Percentiles rank a stretch among this genome's conserved stretches.
phyloP scores from a whole-genome alignment of 352 stramenopile genomes.

The Lagenidium sp. region DNA sequence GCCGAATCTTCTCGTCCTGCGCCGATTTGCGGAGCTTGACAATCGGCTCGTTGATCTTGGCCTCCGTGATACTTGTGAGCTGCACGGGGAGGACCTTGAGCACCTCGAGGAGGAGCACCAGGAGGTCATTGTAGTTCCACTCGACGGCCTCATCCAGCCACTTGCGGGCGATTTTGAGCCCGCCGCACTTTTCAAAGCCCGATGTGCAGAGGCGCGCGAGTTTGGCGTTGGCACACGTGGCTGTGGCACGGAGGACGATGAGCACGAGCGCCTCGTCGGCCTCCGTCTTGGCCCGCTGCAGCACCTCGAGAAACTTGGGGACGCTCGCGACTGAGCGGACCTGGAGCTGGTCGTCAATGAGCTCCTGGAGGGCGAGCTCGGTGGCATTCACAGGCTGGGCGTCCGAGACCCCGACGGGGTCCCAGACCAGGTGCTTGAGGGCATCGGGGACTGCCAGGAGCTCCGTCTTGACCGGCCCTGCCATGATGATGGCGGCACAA shows the following conservation, averaged over 20 bases:
- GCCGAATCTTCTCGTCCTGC: conserved; percentile 69
- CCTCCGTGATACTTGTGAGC: conserved; percentile 83
- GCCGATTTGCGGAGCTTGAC: conserved; percentile 78
- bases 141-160: conserved; percentile 74
- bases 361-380: conserved; percentile 35
- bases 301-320: conserved; percentile 44
- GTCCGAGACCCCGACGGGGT: conserved; percentile 7
- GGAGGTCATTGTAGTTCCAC: conserved; percentile 73
- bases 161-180: conserved; percentile 60
- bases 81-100: conserved; percentile 73
- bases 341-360: conserved; percentile 49
- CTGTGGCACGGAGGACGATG: conserved; percentile 59
- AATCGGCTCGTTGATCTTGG: conserved; percentile 84
- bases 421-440: conserved; percentile 23
- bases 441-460: conserved; percentile 6
- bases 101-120: conserved; percentile 75
- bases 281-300: conserved; percentile 54
- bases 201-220: conserved; percentile 42
- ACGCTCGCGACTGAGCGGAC: conserved; percentile 40
- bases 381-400: conserved; percentile 20
- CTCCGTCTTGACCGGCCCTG: too few relatives aligned
- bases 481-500: conserved; percentile 4
- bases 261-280: conserved; percentile 61
- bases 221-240: conserved; percentile 39
- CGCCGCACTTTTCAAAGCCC: conserved; percentile 64